Conservation (phyloP, 768 basidiomycete genomes). For the Hygrocybe coccinea region DNA sequence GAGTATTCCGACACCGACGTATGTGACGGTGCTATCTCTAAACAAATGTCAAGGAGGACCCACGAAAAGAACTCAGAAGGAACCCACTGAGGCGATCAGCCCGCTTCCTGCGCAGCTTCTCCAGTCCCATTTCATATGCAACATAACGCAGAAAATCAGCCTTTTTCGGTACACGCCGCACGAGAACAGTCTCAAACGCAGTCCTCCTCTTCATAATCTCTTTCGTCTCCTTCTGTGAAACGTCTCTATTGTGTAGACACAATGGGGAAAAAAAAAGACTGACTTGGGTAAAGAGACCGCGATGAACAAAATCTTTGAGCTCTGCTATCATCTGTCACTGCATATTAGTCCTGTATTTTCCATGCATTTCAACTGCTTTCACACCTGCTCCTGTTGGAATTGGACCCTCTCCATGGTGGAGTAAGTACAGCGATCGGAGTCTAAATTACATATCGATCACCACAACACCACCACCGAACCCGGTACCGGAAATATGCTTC, state of each 20-base stretch:
- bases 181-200: conserved; percentile 74
- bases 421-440: conserved; percentile 3
- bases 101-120: conserved; percentile 73
- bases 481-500: conserved; percentile 25
- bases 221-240: conserved; percentile 64
- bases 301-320: conserved; percentile 87
- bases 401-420: conserved; percentile 84
- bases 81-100: conserved; percentile 62
- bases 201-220: conserved; percentile 83
- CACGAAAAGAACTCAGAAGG: background rate
- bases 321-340: conserved; percentile 79
- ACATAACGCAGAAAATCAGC: conserved; percentile 86
- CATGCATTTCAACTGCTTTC: conserved; percentile 10
- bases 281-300: conserved; percentile 79
- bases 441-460: background rate
- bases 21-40: conserved; percentile 40
- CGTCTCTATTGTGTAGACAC: too few relatives aligned
- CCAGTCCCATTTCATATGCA: conserved; percentile 87
- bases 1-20: conserved; percentile 79
- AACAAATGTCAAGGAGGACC: conserved; percentile 35
- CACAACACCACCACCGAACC: background rate
- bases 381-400: conserved; percentile 88
- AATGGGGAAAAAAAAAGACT: too few relatives aligned
- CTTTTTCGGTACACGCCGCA: conserved; percentile 80
- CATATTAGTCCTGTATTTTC: conserved; percentile 1